A percentile compares a stretch with the other conserved stretches of the same genome.
Evolutionary conservation across 352 stramenopile genomes (phyloP).

Genomic region (Phytophthora cryptogea): DNA sequence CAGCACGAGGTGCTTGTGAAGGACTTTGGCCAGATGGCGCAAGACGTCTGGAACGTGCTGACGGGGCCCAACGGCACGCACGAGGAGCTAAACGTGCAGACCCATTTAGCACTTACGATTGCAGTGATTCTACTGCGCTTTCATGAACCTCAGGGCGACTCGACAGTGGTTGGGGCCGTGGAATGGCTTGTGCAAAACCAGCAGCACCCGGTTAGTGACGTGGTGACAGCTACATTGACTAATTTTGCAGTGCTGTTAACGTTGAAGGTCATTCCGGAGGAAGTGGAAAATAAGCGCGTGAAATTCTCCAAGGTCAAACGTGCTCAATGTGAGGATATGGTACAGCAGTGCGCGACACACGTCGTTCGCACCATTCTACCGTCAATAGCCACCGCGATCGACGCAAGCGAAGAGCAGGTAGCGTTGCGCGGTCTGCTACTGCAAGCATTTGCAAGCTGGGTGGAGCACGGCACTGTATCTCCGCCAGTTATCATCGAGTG

Average conservation of each 20-base stretch:
- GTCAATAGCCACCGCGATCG: constrained; percentile 58
- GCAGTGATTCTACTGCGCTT: constrained; percentile 80
- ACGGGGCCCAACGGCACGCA: constrained; percentile 54
- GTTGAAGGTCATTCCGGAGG: constrained; percentile 78
- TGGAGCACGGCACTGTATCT: constrained; percentile 69
- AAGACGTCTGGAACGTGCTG: constrained; percentile 79
- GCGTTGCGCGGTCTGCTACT: constrained; percentile 57
- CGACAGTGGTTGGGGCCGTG: constrained; percentile 61
- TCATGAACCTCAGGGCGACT: constrained; percentile 58
- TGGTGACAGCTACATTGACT: constrained; percentile 48
- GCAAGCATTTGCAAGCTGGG: constrained; percentile 72
- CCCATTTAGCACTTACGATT: constrained; percentile 72
- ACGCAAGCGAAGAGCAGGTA: constrained; percentile 52
- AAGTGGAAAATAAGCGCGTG: constrained; percentile 79
- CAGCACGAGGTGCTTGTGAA: constrained; percentile 63
- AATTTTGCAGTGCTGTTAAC: constrained; percentile 80
- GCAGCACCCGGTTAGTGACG: constrained; percentile 46
- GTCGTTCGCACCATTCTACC: constrained; percentile 67
- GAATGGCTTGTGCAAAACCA: constrained; percentile 84
- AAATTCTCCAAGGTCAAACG: constrained; percentile 78
- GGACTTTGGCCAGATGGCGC: constrained; percentile 65
- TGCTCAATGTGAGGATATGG: constrained; percentile 63
- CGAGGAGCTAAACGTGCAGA: constrained; percentile 72
- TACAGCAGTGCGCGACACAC: constrained; percentile 63
- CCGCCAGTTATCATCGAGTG: constrained; percentile 62